A percentile compares a stretch with the other conserved stretches of the same genome.
These are phyloP conservation scores for Talaromyces rugulosus DNA, from an alignment of 2,329 filamentous ascomycete species.

Conservation along the genomic window DNA sequence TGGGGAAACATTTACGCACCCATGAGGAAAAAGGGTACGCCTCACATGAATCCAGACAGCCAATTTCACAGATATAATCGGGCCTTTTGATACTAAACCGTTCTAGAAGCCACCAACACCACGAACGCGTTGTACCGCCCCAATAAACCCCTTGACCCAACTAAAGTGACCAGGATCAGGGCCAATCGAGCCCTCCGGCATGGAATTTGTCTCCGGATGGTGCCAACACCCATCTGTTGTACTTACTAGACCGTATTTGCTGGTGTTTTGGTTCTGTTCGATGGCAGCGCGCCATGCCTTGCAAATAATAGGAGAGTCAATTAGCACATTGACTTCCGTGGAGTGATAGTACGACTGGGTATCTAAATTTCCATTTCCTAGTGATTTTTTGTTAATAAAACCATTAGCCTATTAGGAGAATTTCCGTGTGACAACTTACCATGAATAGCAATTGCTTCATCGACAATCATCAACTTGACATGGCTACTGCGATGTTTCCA, in stretches of 20 bases:
- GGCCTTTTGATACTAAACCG: not conserved
- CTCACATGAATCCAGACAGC: not conserved
- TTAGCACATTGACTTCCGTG: constrained; percentile 72
- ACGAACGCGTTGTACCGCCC: constrained; percentile 55
- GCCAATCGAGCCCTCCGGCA: constrained; percentile 49
- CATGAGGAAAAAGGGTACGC: not conserved
- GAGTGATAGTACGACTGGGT: constrained; percentile 76
- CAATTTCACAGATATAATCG: not conserved
- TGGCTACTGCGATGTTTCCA: constrained; percentile 67
- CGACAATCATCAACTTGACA: constrained; percentile 72
- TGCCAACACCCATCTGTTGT: constrained; percentile 60
- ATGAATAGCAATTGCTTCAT: constrained; percentile 64
- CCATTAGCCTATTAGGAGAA: not conserved
- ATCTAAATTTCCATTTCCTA: constrained; percentile 70
- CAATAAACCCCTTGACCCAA: constrained; percentile 56
- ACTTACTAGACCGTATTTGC: constrained; percentile 52
- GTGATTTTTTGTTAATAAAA: not conserved
- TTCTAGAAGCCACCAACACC: constrained; percentile 52
- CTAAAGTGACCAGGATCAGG: constrained; percentile 53
- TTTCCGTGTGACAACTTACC: constrained; percentile 29
- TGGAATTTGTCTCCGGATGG: constrained; percentile 45
- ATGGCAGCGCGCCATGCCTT: constrained; percentile 59
- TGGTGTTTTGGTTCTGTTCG: constrained; percentile 64
- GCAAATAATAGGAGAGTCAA: constrained; percentile 63
- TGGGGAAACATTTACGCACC: not conserved